phyloP scores from a whole-genome alignment of 257 asterid species.

The Nicotiana obtusifolia region DNA sequence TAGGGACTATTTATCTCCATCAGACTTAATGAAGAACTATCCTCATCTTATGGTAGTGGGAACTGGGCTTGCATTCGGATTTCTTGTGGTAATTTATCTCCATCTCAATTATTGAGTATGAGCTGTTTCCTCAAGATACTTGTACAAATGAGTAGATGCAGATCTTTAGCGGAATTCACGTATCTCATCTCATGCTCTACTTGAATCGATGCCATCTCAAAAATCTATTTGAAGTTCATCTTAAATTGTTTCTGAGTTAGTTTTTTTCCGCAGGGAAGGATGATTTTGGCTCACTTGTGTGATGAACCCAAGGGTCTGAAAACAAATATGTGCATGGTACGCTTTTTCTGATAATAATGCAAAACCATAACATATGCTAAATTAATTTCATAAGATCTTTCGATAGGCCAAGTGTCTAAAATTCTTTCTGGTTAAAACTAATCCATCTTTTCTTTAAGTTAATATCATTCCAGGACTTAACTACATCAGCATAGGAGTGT shows the following conservation, averaged over 20 bases:
- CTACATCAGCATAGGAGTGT: background rate
- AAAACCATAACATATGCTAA: background rate
- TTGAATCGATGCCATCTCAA: background rate
- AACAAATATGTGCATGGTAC: conserved; percentile 95
- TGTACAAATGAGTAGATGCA: background rate
- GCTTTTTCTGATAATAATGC: conserved; percentile 13
- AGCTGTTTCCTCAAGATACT: background rate
- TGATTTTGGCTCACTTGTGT: conserved; percentile 87
- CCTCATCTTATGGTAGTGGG: conserved; percentile 69
- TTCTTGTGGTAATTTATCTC: conserved; percentile 77
- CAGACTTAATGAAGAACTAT: conserved; percentile 54
- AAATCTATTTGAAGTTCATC: background rate
- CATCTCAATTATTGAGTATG: background rate
- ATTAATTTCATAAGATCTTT: background rate
- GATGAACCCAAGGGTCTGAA: conserved; percentile 98
- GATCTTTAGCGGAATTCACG: background rate
- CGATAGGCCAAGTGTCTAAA: background rate
- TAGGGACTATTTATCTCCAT: conserved; percentile 88
- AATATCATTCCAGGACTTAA: background rate
- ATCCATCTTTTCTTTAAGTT: background rate
- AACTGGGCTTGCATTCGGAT: conserved; percentile 88
- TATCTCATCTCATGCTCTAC: background rate
- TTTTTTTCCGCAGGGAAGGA: conserved; percentile 68
- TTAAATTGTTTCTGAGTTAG: conserved; percentile 13
- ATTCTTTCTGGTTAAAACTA: background rate